phyloP scores from a whole-genome alignment of 257 asterid genomes.

The Striga asiatica region DNA sequence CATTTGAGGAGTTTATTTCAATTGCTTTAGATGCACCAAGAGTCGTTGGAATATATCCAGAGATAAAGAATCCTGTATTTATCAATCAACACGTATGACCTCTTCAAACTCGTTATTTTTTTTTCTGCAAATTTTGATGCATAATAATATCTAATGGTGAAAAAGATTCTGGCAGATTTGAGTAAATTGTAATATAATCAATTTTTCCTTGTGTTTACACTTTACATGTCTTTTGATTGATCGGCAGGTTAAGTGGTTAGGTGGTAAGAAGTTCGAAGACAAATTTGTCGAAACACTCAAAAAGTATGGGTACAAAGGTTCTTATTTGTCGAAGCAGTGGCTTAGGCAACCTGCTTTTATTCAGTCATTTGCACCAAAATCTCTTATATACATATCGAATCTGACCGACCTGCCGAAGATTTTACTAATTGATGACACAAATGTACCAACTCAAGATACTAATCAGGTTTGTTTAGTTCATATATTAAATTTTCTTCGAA shows the following conservation, averaged over 20 bases:
- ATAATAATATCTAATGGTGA: background rate
- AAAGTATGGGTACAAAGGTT: constrained; percentile 73
- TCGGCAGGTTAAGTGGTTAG: constrained; percentile 79
- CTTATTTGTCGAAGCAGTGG: constrained; percentile 87
- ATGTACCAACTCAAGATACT: constrained; percentile 68
- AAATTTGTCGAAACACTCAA: constrained; percentile 60
- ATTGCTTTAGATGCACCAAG: constrained; percentile 82
- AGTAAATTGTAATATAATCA: background rate
- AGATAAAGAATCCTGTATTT: constrained; percentile 83
- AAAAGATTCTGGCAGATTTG: background rate
- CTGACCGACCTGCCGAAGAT: constrained; percentile 76
- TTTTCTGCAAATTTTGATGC: background rate
- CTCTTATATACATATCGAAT: constrained; percentile 63
- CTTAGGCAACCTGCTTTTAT: constrained; percentile 69
- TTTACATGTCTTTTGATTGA: constrained; percentile 8
- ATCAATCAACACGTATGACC: constrained; percentile 76
- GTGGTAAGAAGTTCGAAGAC: constrained; percentile 82
- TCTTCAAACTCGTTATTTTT: constrained; percentile 13
- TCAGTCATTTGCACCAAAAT: constrained; percentile 93
- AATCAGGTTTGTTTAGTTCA: constrained; percentile 62
- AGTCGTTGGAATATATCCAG: constrained; percentile 95
- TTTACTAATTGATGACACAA: constrained; percentile 51
- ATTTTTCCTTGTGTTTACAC: background rate
- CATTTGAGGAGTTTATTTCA: constrained; percentile 77
- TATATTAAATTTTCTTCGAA: too few relatives aligned